Base-by-base conservation (phyloP, 1,284 basidiomycete species). In the Schizopora paradoxa region DNA sequence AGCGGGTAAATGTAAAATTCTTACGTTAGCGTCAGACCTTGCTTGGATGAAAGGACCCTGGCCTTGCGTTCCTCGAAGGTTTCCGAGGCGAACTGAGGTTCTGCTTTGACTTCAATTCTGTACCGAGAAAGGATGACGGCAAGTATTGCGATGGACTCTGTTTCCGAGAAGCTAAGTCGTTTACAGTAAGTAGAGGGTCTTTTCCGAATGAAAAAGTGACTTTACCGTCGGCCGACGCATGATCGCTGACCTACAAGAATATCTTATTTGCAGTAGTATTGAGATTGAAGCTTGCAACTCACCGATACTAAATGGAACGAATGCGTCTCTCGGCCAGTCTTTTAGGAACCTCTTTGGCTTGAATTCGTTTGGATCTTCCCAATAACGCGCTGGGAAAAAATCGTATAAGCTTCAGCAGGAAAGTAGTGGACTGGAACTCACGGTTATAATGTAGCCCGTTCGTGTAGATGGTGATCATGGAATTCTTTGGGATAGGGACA, bases 291-390 rank as follows among this genome's bases (percentile, higher is more conserved):
- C 60, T 48, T 54, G 27, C n/a, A 36, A 6, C 60, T 48, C 54
- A 68, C 78, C 78, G 32, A 61, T 62, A 38, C 71, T 73, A 56
- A 79, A 82, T 1, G 75, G 72, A 8, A 75, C 35, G 52, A 79
- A 75, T 0, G 74, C 74, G 56, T 77, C 69, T 7, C 65, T 60
- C 16, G 67, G 67, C 67, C 69, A 76, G 34, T 74, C 66, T 5
- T 65, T 67, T 23, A 77, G 57, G 58, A 78, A 78, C 19, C 77
- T 65, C 19, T 62, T 62, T 18, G 77, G 78, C 43, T 68, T 68
- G 58, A 75, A 81, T 2, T 61, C 55, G 31, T 70, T 47, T 0
- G 76, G 73, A 34, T 78, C 68, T 39, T 69, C 58, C 76, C 77
- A 79, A 53, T 74, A 73, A 36, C 60, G 68, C 32, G 72, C 77